Evolutionary conservation across 2,329 filamentous ascomycete species (phyloP).

Genomic region (Eurotiales sp.): DNA sequence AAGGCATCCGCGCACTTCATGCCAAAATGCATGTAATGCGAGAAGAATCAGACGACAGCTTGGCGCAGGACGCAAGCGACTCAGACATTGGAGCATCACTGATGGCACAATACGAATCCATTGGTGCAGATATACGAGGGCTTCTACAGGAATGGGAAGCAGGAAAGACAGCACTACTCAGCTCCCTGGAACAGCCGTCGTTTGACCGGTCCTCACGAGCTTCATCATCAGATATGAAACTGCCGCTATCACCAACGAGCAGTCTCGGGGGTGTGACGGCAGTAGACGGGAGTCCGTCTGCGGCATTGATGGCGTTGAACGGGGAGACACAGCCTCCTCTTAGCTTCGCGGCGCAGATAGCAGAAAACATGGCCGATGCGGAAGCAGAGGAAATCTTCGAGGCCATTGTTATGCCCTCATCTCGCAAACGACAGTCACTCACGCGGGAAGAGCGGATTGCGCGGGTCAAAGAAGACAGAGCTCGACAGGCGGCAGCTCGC

Average conservation of each 20-base stretch:
- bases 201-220: constrained; percentile 11
- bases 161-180: constrained; percentile 76
- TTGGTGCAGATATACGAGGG: constrained; percentile 78
- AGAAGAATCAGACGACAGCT: constrained; percentile 77
- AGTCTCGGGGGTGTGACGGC: constrained; percentile 45
- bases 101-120: constrained; percentile 89
- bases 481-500: constrained; percentile 64
- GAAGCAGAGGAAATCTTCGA: constrained; percentile 81
- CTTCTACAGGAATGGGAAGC: constrained; percentile 82
- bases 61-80: constrained; percentile 66
- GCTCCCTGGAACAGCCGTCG: constrained; percentile 75
- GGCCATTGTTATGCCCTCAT: constrained; percentile 71
- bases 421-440: constrained; percentile 64
- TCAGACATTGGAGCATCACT: constrained; percentile 74
- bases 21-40: constrained; percentile 89
- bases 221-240: constrained; percentile 32
- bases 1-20: constrained; percentile 85
- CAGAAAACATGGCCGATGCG: no score
- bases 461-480: constrained; percentile 84
- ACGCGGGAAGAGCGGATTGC: constrained; percentile 82
- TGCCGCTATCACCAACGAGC: constrained; percentile 43
- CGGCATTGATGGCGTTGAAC: constrained; percentile 74
- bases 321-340: constrained; percentile 55
- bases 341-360: background rate
- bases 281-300: constrained; percentile 57